Conservation (phyloP, 192 early-diverging fungal species). For the Backusella mclennaniae region DNA sequence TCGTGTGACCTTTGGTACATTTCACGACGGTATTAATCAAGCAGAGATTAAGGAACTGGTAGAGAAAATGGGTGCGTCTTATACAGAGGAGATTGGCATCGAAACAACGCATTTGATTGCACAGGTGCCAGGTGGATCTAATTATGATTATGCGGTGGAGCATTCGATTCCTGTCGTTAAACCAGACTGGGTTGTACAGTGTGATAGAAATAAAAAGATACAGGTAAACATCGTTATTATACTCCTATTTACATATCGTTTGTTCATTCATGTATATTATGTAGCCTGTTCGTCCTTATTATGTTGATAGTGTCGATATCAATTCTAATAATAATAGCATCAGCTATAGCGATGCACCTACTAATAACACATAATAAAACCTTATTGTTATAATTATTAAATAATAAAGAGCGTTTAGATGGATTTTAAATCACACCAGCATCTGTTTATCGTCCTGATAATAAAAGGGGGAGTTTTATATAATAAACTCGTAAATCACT, state of each 20-base stretch:
- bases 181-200: constrained; percentile 92
- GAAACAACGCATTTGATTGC: constrained; percentile 94
- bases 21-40: constrained; percentile 68
- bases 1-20: constrained; percentile 90
- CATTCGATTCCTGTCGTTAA: constrained; percentile 94
- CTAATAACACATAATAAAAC: neutral
- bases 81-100: constrained; percentile 80
- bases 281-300: constrained; percentile 52
- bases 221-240: constrained; percentile 46
- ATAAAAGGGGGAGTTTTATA: neutral
- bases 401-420: neutral
- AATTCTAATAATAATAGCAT: neutral
- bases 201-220: constrained; percentile 85
- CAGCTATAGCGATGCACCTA: neutral
- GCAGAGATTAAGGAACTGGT: constrained; percentile 73
- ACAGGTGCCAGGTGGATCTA: constrained; percentile 75
- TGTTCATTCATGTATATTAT: neutral
- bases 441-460: neutral
- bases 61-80: constrained; percentile 82
- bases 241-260: neutral
- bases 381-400: neutral
- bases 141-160: constrained; percentile 84
- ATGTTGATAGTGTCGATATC: constrained; percentile 36
- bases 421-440: neutral
- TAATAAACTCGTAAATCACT: neutral